Base-by-base conservation (phyloP, 83 land plant genomes). In the Picea engelmannii region DNA sequence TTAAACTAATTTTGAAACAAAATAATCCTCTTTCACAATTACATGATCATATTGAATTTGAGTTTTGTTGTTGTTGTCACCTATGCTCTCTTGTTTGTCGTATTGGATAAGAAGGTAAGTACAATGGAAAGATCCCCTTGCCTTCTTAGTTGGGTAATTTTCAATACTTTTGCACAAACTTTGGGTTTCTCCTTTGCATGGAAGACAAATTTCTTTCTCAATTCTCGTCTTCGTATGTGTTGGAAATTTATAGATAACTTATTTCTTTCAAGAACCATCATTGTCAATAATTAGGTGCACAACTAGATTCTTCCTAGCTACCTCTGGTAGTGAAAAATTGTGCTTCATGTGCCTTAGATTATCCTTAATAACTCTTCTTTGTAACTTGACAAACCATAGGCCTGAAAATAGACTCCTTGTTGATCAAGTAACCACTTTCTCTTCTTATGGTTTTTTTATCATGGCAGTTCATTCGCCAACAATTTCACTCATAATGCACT, bases 71-170 rank as follows among this genome's bases (percentile, higher is more conserved):
- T 82, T n/a, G 83, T 97, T n/a, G 23, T 86, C 16, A 20, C 88
- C 25, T 94, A 90, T 82, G 93, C 82, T 3, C 9, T 92, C 4
- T 95, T 81, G 20, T 94, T 92, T 78, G 35, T 85, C 47, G 0
- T 66, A 21, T 66, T 94, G 86, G 99, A 97, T 62, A 85, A 81
- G 80, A 91, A 88, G 68, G 91, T 97, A 60, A 98, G 98, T 3
- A 85, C 89, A 21, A 66, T 97, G 83, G 98, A 89, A 13, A 98
- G 92, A 66, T 42, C 84, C n/a, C 38, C 93, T 25, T 92, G 96
- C 68, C 81, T 95, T 8, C 49, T 76, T 62, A 95, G 99, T 65
- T 97, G 98, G 99, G 75, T 97, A 40, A 92, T 90, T 1, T 87
- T 89, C 79, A 87, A 89, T 79, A 87, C 79, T 44, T 76, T 95